Evolutionary conservation across 371 early-diverging fungal genomes (phyloP).

Genomic region (Phascolomyces articulosus): DNA sequence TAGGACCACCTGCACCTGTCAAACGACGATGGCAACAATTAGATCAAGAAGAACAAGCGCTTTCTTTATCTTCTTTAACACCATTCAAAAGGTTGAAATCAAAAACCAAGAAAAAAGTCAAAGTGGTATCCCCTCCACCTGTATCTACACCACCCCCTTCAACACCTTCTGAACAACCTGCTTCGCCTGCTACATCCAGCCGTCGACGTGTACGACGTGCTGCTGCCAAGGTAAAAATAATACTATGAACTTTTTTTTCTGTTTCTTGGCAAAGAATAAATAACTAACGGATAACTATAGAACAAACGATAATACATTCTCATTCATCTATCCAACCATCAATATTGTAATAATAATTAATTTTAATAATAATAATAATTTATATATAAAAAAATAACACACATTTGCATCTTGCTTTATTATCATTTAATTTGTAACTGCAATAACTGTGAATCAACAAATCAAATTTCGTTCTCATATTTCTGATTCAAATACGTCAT

Average conservation of each 20-base stretch:
- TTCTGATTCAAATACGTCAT: too few relatives aligned
- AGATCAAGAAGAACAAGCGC: not conserved
- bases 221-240: not conserved
- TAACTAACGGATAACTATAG: too few relatives aligned
- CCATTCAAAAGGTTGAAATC: not conserved
- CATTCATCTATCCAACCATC: too few relatives aligned
- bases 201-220: not conserved
- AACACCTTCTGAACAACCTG: not conserved
- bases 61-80: not conserved
- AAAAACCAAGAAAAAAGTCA: not conserved
- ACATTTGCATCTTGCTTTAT: too few relatives aligned
- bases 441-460: too few relatives aligned
- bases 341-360: too few relatives aligned
- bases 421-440: too few relatives aligned
- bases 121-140: not conserved
- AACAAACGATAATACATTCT: too few relatives aligned
- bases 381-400: too few relatives aligned
- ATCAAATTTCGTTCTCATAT: too few relatives aligned
- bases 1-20: constrained; percentile 1
- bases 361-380: too few relatives aligned
- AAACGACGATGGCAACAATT: not conserved
- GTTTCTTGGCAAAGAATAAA: not conserved
- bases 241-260: not conserved
- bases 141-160: not conserved
- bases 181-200: not conserved